Percentiles rank a stretch among this genome's conserved stretches.
These are phyloP conservation scores for Scheffersomyces titani DNA, from an alignment of 1,139 yeast genomes.

Conservation along the genomic window DNA sequence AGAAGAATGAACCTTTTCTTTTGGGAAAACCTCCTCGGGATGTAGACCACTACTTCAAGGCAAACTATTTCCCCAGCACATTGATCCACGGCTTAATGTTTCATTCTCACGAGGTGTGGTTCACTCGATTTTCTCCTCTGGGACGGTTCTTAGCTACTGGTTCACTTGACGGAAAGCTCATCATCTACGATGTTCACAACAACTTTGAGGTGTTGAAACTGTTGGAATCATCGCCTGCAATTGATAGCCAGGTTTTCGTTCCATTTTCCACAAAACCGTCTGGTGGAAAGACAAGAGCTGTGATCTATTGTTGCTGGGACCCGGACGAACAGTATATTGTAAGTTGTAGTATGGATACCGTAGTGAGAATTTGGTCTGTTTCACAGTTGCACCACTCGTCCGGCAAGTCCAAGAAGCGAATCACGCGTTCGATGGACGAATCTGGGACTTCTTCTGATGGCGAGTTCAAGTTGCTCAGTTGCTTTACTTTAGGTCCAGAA, in stretches of 20 bases:
- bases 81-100: slow-evolving; percentile 41
- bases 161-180: slow-evolving; percentile 65
- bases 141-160: slow-evolving; percentile 79
- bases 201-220: slow-evolving; percentile 48
- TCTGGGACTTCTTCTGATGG: not conserved
- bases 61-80: slow-evolving; percentile 47
- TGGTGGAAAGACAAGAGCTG: slow-evolving; percentile 44
- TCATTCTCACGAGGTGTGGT: slow-evolving; percentile 85
- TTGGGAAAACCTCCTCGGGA: slow-evolving; percentile 7
- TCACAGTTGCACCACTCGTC: slow-evolving; percentile 25
- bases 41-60: slow-evolving; percentile 10
- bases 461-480: slow-evolving; percentile 25
- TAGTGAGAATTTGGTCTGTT: slow-evolving; percentile 70
- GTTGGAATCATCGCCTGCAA: slow-evolving; percentile 32
- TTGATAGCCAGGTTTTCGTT: slow-evolving; percentile 31
- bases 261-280: slow-evolving; percentile 26
- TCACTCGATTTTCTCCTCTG: slow-evolving; percentile 70
- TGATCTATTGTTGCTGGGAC: slow-evolving; percentile 74
- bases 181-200: slow-evolving; percentile 65
- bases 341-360: slow-evolving; percentile 68
- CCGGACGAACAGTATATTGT: slow-evolving; percentile 67
- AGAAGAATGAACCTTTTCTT: slow-evolving; percentile 3
- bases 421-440: slow-evolving; percentile 26
- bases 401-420: slow-evolving; percentile 21
- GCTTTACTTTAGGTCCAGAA: slow-evolving; percentile 44